Conservation (phyloP, 1,284 basidiomycete genomes). For the Papiliotrema laurentii region DNA sequence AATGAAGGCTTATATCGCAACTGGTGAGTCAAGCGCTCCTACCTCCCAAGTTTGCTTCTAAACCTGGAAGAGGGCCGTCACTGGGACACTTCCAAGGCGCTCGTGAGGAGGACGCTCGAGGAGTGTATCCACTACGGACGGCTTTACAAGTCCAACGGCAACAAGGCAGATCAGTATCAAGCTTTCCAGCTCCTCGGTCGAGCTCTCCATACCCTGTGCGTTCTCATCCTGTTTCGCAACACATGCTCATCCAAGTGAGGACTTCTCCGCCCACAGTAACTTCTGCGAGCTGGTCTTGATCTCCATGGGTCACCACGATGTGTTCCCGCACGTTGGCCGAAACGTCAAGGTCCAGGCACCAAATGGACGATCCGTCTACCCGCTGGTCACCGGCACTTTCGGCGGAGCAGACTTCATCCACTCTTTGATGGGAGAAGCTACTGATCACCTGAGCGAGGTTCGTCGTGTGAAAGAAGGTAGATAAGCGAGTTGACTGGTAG, state of each 20-base stretch:
- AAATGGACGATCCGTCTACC: constrained; percentile 69
- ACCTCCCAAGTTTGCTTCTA: no score
- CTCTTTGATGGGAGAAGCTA: constrained; percentile 55
- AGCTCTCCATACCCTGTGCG: constrained; percentile 48
- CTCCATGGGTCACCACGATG: constrained; percentile 65
- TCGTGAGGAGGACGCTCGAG: constrained; percentile 73
- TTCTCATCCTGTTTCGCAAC: not conserved
- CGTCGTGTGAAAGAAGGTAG: not conserved
- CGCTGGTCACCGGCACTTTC: constrained; percentile 84
- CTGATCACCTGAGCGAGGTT: constrained; percentile 45
- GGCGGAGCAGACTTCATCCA: constrained; percentile 82
- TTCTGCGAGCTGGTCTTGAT: constrained; percentile 64
- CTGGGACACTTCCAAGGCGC: constrained; percentile 85
- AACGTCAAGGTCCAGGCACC: constrained; percentile 71
- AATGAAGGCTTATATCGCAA: constrained; percentile 96
- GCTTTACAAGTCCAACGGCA: constrained; percentile 54
- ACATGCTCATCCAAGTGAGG: constrained; percentile 28
- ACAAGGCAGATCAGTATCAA: constrained; percentile 75
- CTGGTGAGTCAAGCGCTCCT: constrained; percentile 52
- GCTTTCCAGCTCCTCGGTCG: constrained; percentile 72
- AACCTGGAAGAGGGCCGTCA: constrained; percentile 59
- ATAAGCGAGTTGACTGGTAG: constrained; percentile 40
- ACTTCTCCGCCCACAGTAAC: constrained; percentile 78
- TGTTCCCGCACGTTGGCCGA: constrained; percentile 88
- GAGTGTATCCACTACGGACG: constrained; percentile 60